Evolutionary conservation across 352 stramenopile genomes (phyloP).

Genomic region (Blastocystis sp.): DNA sequence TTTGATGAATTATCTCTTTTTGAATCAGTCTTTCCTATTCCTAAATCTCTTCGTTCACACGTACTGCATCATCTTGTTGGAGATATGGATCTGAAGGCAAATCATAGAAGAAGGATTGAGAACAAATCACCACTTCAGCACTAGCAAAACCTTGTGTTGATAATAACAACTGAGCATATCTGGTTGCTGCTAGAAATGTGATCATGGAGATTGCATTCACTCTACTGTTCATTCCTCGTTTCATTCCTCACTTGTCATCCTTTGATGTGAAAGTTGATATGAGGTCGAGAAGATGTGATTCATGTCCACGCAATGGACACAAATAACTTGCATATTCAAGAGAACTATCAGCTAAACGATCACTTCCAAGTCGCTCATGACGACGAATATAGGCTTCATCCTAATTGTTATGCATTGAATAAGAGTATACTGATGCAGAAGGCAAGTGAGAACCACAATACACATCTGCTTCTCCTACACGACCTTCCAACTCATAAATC

Average conservation of each 20-base stretch:
- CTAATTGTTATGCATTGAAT: neutral
- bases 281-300: neutral
- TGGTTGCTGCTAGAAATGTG: neutral
- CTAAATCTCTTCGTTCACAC: neutral
- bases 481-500: slow-evolving; percentile 34
- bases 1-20: neutral
- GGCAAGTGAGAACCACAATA: neutral
- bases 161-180: neutral
- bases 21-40: neutral
- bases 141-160: neutral
- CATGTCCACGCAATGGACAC: neutral
- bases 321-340: neutral
- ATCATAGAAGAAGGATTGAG: neutral
- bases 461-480: neutral
- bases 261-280: neutral
- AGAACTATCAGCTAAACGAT: neutral
- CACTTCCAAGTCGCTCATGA: neutral
- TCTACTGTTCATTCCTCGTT: neutral
- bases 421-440: neutral
- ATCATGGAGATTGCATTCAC: neutral
- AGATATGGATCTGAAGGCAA: neutral
- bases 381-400: neutral
- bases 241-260: neutral
- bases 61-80: neutral
- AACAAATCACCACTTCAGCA: neutral